Base-by-base conservation (phyloP, 2,329 filamentous ascomycete species). In the Dactylonectria macrodidyma region DNA sequence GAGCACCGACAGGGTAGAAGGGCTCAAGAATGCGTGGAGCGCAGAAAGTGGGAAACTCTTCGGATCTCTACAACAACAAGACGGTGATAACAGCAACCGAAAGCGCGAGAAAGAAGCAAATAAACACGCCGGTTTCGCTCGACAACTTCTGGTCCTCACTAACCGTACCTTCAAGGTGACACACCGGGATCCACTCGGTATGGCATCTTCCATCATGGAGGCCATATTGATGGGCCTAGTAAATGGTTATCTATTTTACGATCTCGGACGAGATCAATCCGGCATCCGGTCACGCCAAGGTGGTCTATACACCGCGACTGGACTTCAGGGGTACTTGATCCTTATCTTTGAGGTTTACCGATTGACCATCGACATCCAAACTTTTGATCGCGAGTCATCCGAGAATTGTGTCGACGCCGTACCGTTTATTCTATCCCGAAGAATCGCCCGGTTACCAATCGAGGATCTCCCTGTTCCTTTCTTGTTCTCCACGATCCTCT, bases 281-380 rank as follows among this genome's bases (percentile, higher is more conserved):
- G 93, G 93, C 0, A 95, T 95, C 55, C 87, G 92, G 26, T 94
- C 92, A 30, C 86, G 92, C 2, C 83, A 95, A 77, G 93, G 92
- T 56, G 91, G 91, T 6, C 80, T 95, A 0, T 95, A 95, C 73
- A 93, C 89, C 2, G 89, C 91, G 0, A 86, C 91, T 7, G 91
- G 89, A 5, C 83, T 95, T 6, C 93, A 95, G 75, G 92, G 92
- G 1, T 95, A 95, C 75, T 84, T 95, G 3, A 91, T 94, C 57
- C 84, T 95, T 11, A 84, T 94, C 12, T 95, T 93, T 68, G 93
- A 95, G 78, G 90, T 89, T 0, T 95, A 93, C 73, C 89, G 93
- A 5, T 81, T 95, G 65, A 93, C 91, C 0, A 87, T 92, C 57
- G 93, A 95, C 69, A 93, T 95, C 14, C 88, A 89, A 30, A 85